phyloP scores from a whole-genome alignment of 164 flowering plant species.

The Brasenia schreberi region DNA sequence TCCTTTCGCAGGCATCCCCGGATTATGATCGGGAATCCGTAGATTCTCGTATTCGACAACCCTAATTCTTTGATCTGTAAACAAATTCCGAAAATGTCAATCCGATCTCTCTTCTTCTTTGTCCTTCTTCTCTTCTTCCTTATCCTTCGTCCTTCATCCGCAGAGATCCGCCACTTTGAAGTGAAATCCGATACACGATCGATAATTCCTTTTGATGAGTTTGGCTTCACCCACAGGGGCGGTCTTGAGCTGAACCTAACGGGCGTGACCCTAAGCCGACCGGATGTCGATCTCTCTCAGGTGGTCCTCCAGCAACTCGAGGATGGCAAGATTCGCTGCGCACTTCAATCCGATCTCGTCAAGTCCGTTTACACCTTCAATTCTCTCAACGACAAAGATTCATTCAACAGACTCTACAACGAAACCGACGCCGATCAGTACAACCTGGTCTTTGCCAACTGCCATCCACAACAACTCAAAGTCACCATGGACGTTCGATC shows the following conservation, averaged over 20 bases:
- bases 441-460: conserved; percentile 80
- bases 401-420: too few relatives aligned
- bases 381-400: too few relatives aligned
- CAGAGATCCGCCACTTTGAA: conserved; percentile 55
- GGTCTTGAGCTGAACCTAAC: conserved; percentile 65
- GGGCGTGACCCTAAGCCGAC: conserved; percentile 30
- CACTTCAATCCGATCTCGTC: too few relatives aligned
- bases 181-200: conserved; percentile 55
- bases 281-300: conserved; percentile 30
- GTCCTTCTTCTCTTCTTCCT: conserved; percentile 15
- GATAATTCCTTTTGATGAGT: conserved; percentile 80
- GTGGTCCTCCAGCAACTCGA: conserved; percentile 4
- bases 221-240: conserved; percentile 81
- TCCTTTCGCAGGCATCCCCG: too few relatives aligned
- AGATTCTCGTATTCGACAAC: too few relatives aligned
- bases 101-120: neutral
- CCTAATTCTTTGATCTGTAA: too few relatives aligned
- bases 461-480: conserved; percentile 24
- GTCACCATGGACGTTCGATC: conserved; percentile 26
- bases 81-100: too few relatives aligned
- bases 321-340: too few relatives aligned
- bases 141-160: conserved; percentile 14
- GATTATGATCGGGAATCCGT: too few relatives aligned
- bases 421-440: conserved; percentile 37
- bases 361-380: too few relatives aligned